phyloP scores from a whole-genome alignment of 169 alveolate genomes.

The Amoebophrya sp. region DNA sequence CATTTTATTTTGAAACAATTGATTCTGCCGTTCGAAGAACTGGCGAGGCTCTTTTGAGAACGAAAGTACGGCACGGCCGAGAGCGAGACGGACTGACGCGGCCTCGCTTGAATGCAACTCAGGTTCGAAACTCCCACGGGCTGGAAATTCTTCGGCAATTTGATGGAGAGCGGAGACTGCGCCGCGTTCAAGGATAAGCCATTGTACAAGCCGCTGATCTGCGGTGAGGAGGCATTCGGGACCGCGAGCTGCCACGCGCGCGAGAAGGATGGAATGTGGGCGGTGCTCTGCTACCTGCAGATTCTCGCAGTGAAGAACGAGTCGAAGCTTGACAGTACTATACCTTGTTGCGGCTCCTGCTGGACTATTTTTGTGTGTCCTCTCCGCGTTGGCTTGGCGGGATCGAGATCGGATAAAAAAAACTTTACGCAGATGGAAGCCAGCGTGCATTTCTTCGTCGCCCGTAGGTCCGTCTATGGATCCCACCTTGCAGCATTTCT shows the following conservation, averaged over 20 bases:
- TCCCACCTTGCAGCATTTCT: neutral
- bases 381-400: neutral
- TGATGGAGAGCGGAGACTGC: constrained; percentile 78
- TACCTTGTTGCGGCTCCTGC: constrained; percentile 3
- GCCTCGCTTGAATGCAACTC: constrained; percentile 40
- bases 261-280: constrained; percentile 94
- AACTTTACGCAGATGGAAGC: neutral
- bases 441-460: neutral
- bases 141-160: constrained; percentile 92
- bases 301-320: constrained; percentile 75
- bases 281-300: constrained; percentile 83
- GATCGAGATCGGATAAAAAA: neutral
- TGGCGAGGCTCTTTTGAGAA: neutral
- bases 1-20: neutral
- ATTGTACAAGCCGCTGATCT: constrained; percentile 27
- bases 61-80: no score
- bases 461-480: neutral
- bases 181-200: constrained; percentile 21
- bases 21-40: neutral
- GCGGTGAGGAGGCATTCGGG: constrained; percentile 93
- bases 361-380: neutral
- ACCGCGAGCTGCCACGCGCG: constrained; percentile 82
- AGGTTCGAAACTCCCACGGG: constrained; percentile 90
- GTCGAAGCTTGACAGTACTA: constrained; percentile 30
- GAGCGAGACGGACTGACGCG: neutral